Evolutionary conservation across 441 rosid genomes (phyloP).

Genomic region (Gossypium trilobum): DNA sequence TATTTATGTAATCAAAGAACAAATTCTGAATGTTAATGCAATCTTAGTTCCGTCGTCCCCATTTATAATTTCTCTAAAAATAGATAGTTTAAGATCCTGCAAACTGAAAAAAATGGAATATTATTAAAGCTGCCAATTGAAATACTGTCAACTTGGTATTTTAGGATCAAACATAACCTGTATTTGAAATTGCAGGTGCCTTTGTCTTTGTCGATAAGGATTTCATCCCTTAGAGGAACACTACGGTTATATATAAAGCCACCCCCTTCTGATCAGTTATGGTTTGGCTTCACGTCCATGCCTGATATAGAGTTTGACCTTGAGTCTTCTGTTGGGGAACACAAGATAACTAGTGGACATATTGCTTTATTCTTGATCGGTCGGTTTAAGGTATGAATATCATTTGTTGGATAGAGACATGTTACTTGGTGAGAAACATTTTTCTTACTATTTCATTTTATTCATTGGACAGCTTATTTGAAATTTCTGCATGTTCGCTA

Average conservation of each 20-base stretch:
- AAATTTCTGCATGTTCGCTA: not conserved
- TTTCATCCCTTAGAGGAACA: conserved; percentile 75
- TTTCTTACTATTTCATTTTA: not conserved
- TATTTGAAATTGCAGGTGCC: conserved; percentile 52
- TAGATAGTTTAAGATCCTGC: not conserved
- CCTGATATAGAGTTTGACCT: conserved; percentile 74
- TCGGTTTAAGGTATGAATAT: conserved; percentile 64
- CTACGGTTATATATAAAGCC: conserved; percentile 69
- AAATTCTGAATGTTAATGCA: not conserved
- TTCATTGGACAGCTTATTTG: not conserved
- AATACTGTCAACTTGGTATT: not conserved
- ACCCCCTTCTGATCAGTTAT: conserved; percentile 89
- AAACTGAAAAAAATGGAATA: not conserved
- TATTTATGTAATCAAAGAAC: not conserved
- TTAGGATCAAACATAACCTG: not conserved
- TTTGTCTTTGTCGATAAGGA: conserved; percentile 65
- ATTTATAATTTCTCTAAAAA: not conserved
- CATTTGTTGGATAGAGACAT: not conserved
- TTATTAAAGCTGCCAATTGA: not conserved
- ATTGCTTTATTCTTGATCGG: conserved; percentile 60
- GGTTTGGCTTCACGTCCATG: conserved; percentile 85
- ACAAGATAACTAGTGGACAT: conserved; percentile 60
- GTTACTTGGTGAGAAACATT: not conserved
- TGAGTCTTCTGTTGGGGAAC: conserved; percentile 80
- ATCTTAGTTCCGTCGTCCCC: not conserved